A percentile compares a stretch with the other conserved stretches of the same genome.
Conservation (phyloP, 495 filamentous ascomycete species). For the Amniculicola lignicola region DNA sequence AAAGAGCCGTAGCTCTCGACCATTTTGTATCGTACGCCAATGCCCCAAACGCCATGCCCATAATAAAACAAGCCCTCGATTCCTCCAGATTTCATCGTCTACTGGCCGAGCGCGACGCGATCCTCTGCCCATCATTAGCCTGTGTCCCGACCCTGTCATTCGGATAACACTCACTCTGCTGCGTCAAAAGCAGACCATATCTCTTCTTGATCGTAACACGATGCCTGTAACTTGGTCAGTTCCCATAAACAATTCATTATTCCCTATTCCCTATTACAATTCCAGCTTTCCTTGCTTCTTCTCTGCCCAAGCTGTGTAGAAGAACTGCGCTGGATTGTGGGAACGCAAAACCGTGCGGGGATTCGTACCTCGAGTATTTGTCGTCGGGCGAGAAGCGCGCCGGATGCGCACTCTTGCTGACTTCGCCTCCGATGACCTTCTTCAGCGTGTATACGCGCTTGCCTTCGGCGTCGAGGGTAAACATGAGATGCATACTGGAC, state of each 20-base stretch:
- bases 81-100: conserved; percentile 6
- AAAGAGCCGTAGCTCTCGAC: too few species aligned
- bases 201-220: conserved; percentile 89
- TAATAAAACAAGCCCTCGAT: too few species aligned
- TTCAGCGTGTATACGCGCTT: conserved; percentile 87
- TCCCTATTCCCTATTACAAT: neutral
- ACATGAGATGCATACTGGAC: conserved; percentile 79
- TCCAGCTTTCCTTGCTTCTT: conserved; percentile 1
- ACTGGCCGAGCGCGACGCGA: conserved; percentile 35
- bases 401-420: conserved; percentile 94
- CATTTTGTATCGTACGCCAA: too few species aligned
- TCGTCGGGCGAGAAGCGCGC: conserved; percentile 97
- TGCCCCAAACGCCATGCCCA: too few species aligned
- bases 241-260: neutral
- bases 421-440: conserved; percentile 70
- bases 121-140: conserved; percentile 32
- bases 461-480: conserved; percentile 71
- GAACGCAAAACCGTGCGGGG: neutral
- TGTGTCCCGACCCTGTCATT: neutral
- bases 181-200: conserved; percentile 79
- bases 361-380: conserved; percentile 78
- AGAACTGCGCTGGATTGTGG: neutral
- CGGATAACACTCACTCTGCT: conserved; percentile 63
- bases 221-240: conserved; percentile 54
- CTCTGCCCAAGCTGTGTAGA: conserved; percentile 2